Conservation (phyloP, 2,329 filamentous ascomycete species). For the Talaromyces amestolkiae region DNA sequence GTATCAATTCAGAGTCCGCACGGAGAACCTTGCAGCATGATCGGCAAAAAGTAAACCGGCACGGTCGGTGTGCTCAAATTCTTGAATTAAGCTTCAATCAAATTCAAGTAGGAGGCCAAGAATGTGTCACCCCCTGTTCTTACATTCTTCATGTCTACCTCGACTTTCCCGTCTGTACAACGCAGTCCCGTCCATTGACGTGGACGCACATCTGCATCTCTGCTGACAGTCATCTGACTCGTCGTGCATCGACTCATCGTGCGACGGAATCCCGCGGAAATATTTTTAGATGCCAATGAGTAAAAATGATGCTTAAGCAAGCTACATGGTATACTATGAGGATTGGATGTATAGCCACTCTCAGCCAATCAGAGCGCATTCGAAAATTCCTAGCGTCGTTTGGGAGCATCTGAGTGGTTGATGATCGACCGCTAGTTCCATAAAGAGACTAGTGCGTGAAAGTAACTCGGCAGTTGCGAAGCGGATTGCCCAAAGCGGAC, state of each 20-base stretch:
- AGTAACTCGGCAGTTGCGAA: neutral
- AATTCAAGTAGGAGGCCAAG: neutral
- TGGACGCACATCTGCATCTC: neutral
- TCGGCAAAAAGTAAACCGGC: neutral
- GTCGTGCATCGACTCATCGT: neutral
- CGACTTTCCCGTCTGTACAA: neutral
- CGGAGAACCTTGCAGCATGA: neutral
- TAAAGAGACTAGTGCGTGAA: neutral
- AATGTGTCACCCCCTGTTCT: neutral
- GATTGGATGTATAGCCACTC: neutral
- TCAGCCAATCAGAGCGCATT: neutral
- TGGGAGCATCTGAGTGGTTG: neutral
- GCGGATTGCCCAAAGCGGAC: neutral
- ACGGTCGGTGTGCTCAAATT: neutral
- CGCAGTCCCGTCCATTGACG: neutral
- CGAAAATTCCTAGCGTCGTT: neutral
- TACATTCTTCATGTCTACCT: neutral
- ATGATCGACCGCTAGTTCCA: slow-evolving; percentile 5
- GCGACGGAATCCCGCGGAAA: neutral
- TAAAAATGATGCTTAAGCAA: neutral
- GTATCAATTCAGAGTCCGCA: neutral
- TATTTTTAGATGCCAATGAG: neutral
- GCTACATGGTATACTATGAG: neutral
- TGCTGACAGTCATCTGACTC: neutral
- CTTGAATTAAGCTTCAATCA: neutral